Evolutionary conservation across 495 filamentous ascomycete species (phyloP), one percentile per base, ranked within the genome.

Genomic region (Talaromyces thailandensis): DNA sequence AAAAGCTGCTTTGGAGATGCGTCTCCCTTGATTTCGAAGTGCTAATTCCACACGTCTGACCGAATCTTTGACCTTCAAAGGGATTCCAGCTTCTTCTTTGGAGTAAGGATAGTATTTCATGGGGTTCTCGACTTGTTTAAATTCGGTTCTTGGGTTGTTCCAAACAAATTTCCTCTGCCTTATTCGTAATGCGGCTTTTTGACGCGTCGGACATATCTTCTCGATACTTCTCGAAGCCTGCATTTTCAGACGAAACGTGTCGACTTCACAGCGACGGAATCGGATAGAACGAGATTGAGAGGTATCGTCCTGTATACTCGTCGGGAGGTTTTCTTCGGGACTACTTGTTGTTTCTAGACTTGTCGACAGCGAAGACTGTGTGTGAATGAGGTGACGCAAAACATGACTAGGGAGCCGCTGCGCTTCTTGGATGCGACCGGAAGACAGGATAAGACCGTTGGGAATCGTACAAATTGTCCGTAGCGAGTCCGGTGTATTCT

Each of bases 1-100:
- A 12, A 71, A 29, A 48, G 66, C 59, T 56, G 63, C 61, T 2
- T 62, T 11, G 8, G 55, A 68, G 12, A 77, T 48, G 24, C 56
- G 58, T 52, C 63, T 69, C 2, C 64, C 63, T 45, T 69, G 62
- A 3, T 50, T 35, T 40, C 60, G 29, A n/a, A 73, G 63, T 60
- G 60, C 62, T 35, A 23, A 51, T 40, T 69, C 68, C 37, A 68
- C 45, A 21, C 68, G 63, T 37, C 62, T 62, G 12, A 43, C 57
- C n/a, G 25, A 57, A 16, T 26, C 58, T 45, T 25, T 66, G 53
- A 37, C 32, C 58, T 55, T 55, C 7, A 26, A 18, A 25, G 55
- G 55, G 18, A 32, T 14, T 14, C 26, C 29, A 7, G 26, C 29
- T 2, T 55, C 23, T 29, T 21, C 52, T 5, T 26, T 26, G n/a